phyloP scores from a whole-genome alignment of 805 yeast genomes.

The Candida incommunis region DNA sequence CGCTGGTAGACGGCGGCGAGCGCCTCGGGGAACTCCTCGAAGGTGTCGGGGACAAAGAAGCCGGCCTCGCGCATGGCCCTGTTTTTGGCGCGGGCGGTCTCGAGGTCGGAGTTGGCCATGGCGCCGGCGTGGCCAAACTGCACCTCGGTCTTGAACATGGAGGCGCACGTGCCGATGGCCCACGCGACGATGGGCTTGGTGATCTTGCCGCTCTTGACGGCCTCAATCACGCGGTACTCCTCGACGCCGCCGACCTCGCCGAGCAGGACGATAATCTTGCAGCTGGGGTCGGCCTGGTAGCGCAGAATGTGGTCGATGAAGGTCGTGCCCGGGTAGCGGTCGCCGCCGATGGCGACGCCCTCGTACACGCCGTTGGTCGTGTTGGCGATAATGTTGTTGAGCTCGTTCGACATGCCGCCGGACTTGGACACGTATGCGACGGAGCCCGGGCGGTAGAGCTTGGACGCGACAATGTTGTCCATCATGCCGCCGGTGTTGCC shows the following conservation, averaged over 20 bases:
- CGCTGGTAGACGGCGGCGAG: conserved; percentile 58
- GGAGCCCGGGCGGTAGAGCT: conserved; percentile 34
- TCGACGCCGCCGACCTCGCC: conserved; percentile 67
- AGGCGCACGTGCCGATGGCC: conserved; percentile 59
- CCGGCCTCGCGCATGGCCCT: conserved; percentile 85
- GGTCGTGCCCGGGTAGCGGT: conserved; percentile 61
- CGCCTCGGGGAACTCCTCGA: conserved; percentile 30
- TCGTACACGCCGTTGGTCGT: conserved; percentile 33
- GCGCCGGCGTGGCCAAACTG: conserved; percentile 58
- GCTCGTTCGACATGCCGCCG: conserved; percentile 36
- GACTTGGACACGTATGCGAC: conserved; percentile 34
- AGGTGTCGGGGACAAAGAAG: conserved; percentile 75
- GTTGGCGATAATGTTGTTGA: conserved; percentile 31
- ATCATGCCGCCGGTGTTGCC: conserved; percentile 38
- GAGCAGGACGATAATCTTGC: conserved; percentile 50
- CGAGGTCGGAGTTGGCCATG: conserved; percentile 55
- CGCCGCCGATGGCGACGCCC: conserved; percentile 63
- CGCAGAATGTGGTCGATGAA: conserved; percentile 55
- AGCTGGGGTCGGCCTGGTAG: conserved; percentile 47
- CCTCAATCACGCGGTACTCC: conserved; percentile 57
- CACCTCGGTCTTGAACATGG: conserved; percentile 55
- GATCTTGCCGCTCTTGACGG: conserved; percentile 47
- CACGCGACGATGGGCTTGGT: conserved; percentile 59
- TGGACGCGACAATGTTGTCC: conserved; percentile 35
- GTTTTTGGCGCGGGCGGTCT: conserved; percentile 53